Conservation (phyloP, 2,329 filamentous ascomycete species). For the Apiospora marii region DNA sequence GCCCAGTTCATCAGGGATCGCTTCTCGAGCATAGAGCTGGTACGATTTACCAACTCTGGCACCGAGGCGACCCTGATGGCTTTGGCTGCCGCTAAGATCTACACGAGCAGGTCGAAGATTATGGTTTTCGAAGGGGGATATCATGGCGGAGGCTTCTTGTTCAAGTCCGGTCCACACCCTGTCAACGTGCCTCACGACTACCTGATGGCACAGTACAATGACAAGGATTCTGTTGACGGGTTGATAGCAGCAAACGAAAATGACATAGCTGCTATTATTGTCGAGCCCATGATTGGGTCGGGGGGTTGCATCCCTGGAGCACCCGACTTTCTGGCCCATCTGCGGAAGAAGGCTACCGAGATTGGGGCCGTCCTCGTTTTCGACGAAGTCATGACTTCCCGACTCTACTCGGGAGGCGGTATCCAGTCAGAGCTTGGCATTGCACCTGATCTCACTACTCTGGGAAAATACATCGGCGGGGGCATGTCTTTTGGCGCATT, state of each 20-base stretch:
- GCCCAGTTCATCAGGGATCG: slow-evolving; percentile 60
- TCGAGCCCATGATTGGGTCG: slow-evolving; percentile 72
- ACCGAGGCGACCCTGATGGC: slow-evolving; percentile 72
- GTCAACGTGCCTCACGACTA: slow-evolving; percentile 18
- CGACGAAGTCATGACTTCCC: slow-evolving; percentile 76
- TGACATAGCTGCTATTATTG: slow-evolving; percentile 67
- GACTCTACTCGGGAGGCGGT: slow-evolving; percentile 58
- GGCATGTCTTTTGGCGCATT: slow-evolving; percentile 73
- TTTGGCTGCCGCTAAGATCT: slow-evolving; percentile 60
- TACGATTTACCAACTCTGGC: slow-evolving; percentile 71
- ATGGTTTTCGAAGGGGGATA: slow-evolving; percentile 60
- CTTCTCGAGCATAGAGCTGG: slow-evolving; percentile 59
- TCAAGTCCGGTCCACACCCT: slow-evolving; percentile 45
- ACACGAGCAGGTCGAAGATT: slow-evolving; percentile 53
- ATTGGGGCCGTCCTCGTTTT: slow-evolving; percentile 67
- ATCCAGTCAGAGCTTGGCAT: slow-evolving; percentile 52
- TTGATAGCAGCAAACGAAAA: slow-evolving; percentile 49
- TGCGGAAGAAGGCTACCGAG: slow-evolving; percentile 56
- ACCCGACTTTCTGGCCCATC: slow-evolving; percentile 57
- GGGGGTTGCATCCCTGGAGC: slow-evolving; percentile 64
- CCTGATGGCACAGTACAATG: slow-evolving; percentile 66
- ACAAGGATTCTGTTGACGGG: slow-evolving; percentile 53
- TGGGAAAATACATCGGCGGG: slow-evolving; percentile 74
- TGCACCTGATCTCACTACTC: slow-evolving; percentile 66
- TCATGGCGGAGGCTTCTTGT: slow-evolving; percentile 62